A percentile compares a stretch with the other conserved stretches of the same genome.
phyloP scores from a whole-genome alignment of 2,329 filamentous ascomycete species.

The Pestalotiopsis fici region DNA sequence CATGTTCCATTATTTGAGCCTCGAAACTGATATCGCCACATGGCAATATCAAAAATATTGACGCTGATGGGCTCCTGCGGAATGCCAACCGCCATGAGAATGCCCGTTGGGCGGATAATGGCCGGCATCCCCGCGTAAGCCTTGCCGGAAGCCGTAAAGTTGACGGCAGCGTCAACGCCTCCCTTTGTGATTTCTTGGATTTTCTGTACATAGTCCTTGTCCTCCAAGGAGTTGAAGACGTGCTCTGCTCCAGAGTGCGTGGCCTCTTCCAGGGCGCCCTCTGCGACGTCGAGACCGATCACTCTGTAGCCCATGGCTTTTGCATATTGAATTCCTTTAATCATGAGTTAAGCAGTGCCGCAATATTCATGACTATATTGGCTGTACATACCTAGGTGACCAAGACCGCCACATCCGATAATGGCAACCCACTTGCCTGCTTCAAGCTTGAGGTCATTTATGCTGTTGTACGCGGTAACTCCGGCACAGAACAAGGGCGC shows the following conservation, averaged over 20 bases:
- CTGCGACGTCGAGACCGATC: conserved; percentile 22
- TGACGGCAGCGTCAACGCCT: background rate
- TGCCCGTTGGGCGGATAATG: conserved; percentile 9
- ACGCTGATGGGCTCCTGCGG: conserved; percentile 12
- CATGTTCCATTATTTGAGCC: conserved; percentile 3
- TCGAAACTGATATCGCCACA: background rate
- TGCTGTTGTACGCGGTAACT: conserved; percentile 24
- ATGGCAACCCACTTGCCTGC: conserved; percentile 23
- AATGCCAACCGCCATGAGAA: conserved; percentile 16
- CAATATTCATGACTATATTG: background rate
- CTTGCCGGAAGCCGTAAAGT: background rate
- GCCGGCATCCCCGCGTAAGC: conserved; percentile 1
- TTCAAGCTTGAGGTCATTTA: conserved; percentile 14
- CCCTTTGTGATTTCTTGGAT: background rate
- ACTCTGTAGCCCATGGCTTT: conserved; percentile 24
- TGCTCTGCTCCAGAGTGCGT: conserved; percentile 9
- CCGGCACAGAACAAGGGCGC: conserved; percentile 30
- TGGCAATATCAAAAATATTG: conserved; percentile 3
- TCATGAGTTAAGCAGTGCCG: background rate
- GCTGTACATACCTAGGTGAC: conserved; percentile 18
- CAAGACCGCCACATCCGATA: conserved; percentile 26
- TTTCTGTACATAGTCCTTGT: background rate
- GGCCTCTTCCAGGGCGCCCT: conserved; percentile 15
- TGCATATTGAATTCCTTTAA: conserved; percentile 18
- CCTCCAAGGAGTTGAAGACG: conserved; percentile 12